phyloP scores from a whole-genome alignment of 1,139 yeast genomes.

The Lodderomyces oxycetoniae region DNA sequence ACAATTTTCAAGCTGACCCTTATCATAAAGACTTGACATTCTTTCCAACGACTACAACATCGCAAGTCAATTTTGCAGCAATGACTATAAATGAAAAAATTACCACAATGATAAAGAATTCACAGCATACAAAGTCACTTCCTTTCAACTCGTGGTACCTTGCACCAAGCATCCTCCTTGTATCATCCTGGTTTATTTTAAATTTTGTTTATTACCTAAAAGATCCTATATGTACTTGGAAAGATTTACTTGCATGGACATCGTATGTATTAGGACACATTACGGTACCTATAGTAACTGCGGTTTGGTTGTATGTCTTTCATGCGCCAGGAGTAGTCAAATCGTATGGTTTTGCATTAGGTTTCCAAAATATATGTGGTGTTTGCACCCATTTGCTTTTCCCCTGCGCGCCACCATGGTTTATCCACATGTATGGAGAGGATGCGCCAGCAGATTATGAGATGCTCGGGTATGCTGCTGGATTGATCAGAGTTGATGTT shows the following conservation, averaged over 20 bases:
- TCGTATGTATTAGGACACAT: slow-evolving; percentile 60
- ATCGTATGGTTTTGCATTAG: slow-evolving; percentile 49
- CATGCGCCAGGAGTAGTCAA: slow-evolving; percentile 58
- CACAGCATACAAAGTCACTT: neutral
- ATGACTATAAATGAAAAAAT: slow-evolving; percentile 10
- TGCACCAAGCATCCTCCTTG: slow-evolving; percentile 28
- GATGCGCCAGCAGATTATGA: slow-evolving; percentile 51
- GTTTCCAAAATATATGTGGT: slow-evolving; percentile 56
- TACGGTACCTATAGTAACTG: slow-evolving; percentile 56
- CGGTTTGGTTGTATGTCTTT: slow-evolving; percentile 61
- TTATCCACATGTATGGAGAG: slow-evolving; percentile 55
- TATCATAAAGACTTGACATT: slow-evolving; percentile 6
- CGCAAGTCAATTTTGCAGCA: slow-evolving; percentile 7
- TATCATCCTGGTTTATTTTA: slow-evolving; percentile 35
- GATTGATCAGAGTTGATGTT: slow-evolving; percentile 58
- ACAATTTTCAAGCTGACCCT: slow-evolving; percentile 8
- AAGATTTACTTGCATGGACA: slow-evolving; percentile 56
- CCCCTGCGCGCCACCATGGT: slow-evolving; percentile 75
- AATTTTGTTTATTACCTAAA: slow-evolving; percentile 35
- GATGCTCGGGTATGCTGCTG: slow-evolving; percentile 68
- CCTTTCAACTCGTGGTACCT: slow-evolving; percentile 22
- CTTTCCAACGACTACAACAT: slow-evolving; percentile 6
- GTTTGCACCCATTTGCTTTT: slow-evolving; percentile 54
- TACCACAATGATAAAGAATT: slow-evolving; percentile 1
- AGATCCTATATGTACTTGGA: slow-evolving; percentile 24